Conservation (phyloP, 2,329 filamentous ascomycete genomes). For the Pseudophaeomoniella oleicola region DNA sequence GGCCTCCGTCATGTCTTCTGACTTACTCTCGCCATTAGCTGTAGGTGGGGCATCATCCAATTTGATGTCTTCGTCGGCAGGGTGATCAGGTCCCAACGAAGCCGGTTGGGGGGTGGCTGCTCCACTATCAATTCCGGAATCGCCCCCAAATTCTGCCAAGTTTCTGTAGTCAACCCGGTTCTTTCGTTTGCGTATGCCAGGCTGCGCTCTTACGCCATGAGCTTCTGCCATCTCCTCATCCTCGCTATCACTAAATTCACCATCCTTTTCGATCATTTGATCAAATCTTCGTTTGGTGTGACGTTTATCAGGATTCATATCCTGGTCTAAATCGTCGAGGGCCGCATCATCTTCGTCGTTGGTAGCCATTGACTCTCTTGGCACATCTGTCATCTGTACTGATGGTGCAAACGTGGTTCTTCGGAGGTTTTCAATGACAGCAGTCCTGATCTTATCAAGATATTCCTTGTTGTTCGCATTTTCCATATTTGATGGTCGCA, state of each 20-base stretch:
- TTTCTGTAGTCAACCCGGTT: constrained; percentile 50
- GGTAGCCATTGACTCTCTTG: constrained; percentile 40
- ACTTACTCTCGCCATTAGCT: constrained; percentile 5
- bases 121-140: constrained; percentile 38
- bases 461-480: constrained; percentile 57
- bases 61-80: constrained; percentile 29
- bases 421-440: constrained; percentile 53
- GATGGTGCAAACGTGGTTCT: constrained; percentile 48
- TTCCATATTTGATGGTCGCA: constrained; percentile 58
- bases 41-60: constrained; percentile 14
- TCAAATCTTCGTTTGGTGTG: constrained; percentile 74
- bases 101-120: constrained; percentile 29
- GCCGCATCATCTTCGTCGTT: constrained; percentile 52
- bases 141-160: constrained; percentile 27
- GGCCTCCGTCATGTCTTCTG: constrained; percentile 4
- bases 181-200: constrained; percentile 30
- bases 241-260: constrained; percentile 76
- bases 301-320: constrained; percentile 71
- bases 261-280: constrained; percentile 57
- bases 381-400: constrained; percentile 50
- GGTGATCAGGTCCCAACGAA: constrained; percentile 25
- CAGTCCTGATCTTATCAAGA: constrained; percentile 50
- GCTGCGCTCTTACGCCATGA: constrained; percentile 55
- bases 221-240: constrained; percentile 63
- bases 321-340: constrained; percentile 61